Percentiles rank a stretch among this genome's conserved stretches.
phyloP scores from a whole-genome alignment of 2,329 filamentous ascomycete species.

The Corynespora cassiicola region DNA sequence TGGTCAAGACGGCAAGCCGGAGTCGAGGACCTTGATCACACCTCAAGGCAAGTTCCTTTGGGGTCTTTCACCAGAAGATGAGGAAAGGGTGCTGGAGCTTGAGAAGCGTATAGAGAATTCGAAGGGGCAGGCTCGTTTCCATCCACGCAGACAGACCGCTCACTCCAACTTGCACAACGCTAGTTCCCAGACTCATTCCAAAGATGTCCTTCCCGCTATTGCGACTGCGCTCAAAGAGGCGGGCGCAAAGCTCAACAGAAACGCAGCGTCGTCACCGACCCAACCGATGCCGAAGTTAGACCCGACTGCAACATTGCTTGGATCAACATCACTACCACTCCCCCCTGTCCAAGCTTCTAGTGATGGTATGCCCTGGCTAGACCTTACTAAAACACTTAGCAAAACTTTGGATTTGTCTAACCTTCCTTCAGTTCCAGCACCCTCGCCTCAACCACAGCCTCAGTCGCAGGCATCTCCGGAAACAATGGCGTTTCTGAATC shows the following conservation, averaged over 20 bases:
- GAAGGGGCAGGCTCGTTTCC: slow-evolving; percentile 36
- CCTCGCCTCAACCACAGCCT: slow-evolving; percentile 19
- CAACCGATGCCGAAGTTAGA: slow-evolving; percentile 36
- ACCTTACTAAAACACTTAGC: slow-evolving; percentile 7
- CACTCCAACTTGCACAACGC: slow-evolving; percentile 15
- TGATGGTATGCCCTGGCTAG: slow-evolving; percentile 8
- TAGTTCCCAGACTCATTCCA: slow-evolving; percentile 23
- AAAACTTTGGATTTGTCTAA: slow-evolving; percentile 8
- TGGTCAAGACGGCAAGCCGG: slow-evolving; percentile 50
- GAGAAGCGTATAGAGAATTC: slow-evolving; percentile 58
- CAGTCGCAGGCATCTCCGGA: slow-evolving; percentile 40
- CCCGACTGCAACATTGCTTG: slow-evolving; percentile 23
- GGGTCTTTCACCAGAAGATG: slow-evolving; percentile 71
- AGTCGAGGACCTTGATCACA: slow-evolving; percentile 71
- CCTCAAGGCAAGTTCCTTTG: slow-evolving; percentile 79
- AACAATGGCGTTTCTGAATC: slow-evolving; percentile 41
- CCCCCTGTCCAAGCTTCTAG: slow-evolving; percentile 30
- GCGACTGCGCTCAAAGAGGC: slow-evolving; percentile 44
- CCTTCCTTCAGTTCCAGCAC: slow-evolving; percentile 11
- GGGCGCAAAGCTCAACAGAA: slow-evolving; percentile 39
- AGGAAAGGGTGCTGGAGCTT: slow-evolving; percentile 72
- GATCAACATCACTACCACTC: slow-evolving; percentile 26
- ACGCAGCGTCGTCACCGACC: slow-evolving; percentile 12
- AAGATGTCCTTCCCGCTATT: slow-evolving; percentile 42
- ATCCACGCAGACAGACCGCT: slow-evolving; percentile 29